Evolutionary conservation across 805 yeast species (phyloP), one percentile per base, ranked within the genome.

Genomic region (Kuraishia molischiana): DNA sequence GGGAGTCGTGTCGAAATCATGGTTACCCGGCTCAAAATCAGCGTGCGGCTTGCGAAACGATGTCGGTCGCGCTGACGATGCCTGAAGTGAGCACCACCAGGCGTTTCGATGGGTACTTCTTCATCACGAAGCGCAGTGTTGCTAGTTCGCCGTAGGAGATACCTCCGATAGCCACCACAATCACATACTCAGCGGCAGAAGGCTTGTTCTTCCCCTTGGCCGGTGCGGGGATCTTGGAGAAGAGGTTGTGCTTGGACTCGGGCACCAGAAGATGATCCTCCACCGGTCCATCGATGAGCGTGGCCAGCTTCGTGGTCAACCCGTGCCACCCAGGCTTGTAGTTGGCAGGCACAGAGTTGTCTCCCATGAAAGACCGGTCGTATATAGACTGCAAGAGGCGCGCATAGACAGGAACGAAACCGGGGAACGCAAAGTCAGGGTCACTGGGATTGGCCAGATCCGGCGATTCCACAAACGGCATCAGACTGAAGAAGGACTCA

Each of bases 131-230:
- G 48, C 79, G 64, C 34, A 90, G 58, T 3, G 87, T 77, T 3
- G 90, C 74, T 14, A 89, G 64, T 56, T 90, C 98, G 6, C 92
- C 77, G 52, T 84, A 68, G 0, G 97, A 85, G 5, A 89, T 62
- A 1, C 98, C 97, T 11, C 97, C 97, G 30, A 89, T 50, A 43
- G 81, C 58, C 5, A 77, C 72, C 37, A 85, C 47, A 42, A 85
- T 49, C 13, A 59, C 50, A 42, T 45, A 20, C 54, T 45, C 31
- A 38, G 41, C 6, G 30, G 41, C 29, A 44, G 35, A 9, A 44
- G 45, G 24, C 32, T 38, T 6, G 20, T 19, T 44, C 36, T 39
- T 48, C 48, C 18, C 51, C 45, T 10, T 48, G 58, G 39, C 51
- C 64, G 70, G 14, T 54, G 46, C 3, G 59, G 55, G 33, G 8